Base-by-base conservation (phyloP, 257 asterid genomes). In the Verbena officinalis region DNA sequence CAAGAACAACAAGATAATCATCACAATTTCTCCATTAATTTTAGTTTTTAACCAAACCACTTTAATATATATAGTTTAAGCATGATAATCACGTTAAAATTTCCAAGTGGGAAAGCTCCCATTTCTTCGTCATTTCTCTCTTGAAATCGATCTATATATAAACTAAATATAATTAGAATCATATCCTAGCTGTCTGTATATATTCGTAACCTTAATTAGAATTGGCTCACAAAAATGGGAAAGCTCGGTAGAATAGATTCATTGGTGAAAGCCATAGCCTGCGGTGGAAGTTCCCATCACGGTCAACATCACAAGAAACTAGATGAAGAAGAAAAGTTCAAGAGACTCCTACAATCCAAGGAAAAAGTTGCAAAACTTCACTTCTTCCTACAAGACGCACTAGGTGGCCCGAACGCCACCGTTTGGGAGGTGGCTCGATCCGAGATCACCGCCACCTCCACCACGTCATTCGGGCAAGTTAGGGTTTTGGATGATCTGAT, bases 381-480 rank as follows among this genome's bases (percentile, higher is more conserved):
- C 2, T 7, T 51, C 7, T 65, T 6, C 42, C 2, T 52, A 0
- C 61, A 51, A 1, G 62, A 65, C 19, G 53, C 44, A 3, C 13
- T 39, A 1, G 15, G 27, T 17, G 52, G 69, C 10, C 24, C 60
- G 1, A 64, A 14, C 19, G 51, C 69, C 30, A 51, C 60, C 12
- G 60, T 51, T 1, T 7, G 10, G 5, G 54, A 52, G 62, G 62
- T 65, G 19, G 70, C 62, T 0, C 54, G 44, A 3, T 33, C 54
- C 62, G 9, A 39, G 40, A 51, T 33, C 4, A 57, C 60, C 1
- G 10, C 66, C 0, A 34, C 17, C 22, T 43, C 64, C 7, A 3
- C 66, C 33, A 33, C 60, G 20, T 10, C 33, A 13, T 68, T 68
- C 14, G 73, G 73, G 10, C 66, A n/a, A 2, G 51, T 58, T 0